Percentiles rank a stretch among this genome's conserved stretches.
phyloP scores from a whole-genome alignment of 1,284 basidiomycete species.

The Sporisorium reilianum region DNA sequence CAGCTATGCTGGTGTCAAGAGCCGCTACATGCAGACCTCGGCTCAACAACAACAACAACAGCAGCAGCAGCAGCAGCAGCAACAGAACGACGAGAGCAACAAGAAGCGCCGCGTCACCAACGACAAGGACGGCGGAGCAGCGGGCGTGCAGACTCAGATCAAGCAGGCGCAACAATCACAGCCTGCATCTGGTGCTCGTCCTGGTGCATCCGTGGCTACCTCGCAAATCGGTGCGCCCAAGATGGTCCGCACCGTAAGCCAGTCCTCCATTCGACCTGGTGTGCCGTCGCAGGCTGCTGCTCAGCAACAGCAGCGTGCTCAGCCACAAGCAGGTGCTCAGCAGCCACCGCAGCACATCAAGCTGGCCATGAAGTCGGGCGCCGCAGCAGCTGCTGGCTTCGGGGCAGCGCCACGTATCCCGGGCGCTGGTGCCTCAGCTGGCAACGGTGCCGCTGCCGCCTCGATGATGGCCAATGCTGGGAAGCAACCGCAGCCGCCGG shows the following conservation, averaged over 20 bases:
- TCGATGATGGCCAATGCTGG: slow-evolving; percentile 30
- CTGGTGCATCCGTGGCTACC: slow-evolving; percentile 30
- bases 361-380: slow-evolving; percentile 39
- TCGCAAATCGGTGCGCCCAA: slow-evolving; percentile 43
- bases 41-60: slow-evolving; percentile 23
- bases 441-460: slow-evolving; percentile 28
- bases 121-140: slow-evolving; percentile 33
- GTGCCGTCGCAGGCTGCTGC: slow-evolving; percentile 16
- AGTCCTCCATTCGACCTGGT: slow-evolving; percentile 38
- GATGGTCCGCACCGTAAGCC: slow-evolving; percentile 45
- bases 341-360: slow-evolving; percentile 50
- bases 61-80: slow-evolving; percentile 13
- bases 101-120: slow-evolving; percentile 53
- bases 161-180: slow-evolving; percentile 19
- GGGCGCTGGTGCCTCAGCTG: slow-evolving; percentile 29
- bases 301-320: slow-evolving; percentile 30
- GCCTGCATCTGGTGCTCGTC: slow-evolving; percentile 17
- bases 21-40: slow-evolving; percentile 45
- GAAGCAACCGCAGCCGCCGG: slow-evolving; percentile 16
- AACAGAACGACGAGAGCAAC: slow-evolving; percentile 29
- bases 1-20: slow-evolving; percentile 52
- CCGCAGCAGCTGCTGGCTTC: slow-evolving; percentile 29
- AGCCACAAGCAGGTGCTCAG: slow-evolving; percentile 21
- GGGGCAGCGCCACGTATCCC: slow-evolving; percentile 44
- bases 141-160: slow-evolving; percentile 4